Percentiles rank a stretch among this genome's conserved stretches.
Conservation (phyloP, 2,329 filamentous ascomycete species). For the Beauveria brongniartii region DNA sequence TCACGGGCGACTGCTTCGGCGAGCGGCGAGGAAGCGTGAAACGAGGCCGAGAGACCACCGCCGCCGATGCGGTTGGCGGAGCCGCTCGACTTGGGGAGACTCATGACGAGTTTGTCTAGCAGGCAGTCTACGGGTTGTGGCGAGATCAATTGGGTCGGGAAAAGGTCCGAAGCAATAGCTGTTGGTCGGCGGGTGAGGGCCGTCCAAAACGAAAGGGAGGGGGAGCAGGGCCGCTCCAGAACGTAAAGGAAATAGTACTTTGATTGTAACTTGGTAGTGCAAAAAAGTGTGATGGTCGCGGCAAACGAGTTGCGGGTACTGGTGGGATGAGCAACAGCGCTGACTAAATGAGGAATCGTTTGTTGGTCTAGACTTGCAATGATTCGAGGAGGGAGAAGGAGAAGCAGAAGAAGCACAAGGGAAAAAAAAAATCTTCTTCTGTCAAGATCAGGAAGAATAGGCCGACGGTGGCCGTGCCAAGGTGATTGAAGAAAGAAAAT, state of each 20-base stretch:
- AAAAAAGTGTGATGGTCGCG: background rate
- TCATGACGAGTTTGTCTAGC: background rate
- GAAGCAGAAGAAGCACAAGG: background rate
- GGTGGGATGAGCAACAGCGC: background rate
- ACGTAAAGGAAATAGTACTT: background rate
- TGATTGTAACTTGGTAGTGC: background rate
- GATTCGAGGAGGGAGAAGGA: background rate
- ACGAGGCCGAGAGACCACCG: constrained; percentile 36
- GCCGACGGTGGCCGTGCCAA: background rate
- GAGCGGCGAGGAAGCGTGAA: constrained; percentile 54
- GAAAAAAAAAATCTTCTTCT: background rate
- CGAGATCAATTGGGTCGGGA: background rate
- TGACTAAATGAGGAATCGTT: background rate
- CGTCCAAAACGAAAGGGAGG: background rate
- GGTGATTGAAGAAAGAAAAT: background rate
- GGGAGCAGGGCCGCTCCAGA: background rate
- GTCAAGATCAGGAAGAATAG: background rate
- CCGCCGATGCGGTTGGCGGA: constrained; percentile 11
- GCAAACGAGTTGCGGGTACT: no score
- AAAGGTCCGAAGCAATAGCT: background rate
- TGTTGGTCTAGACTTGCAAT: background rate
- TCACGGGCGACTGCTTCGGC: constrained; percentile 60
- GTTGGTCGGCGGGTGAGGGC: background rate
- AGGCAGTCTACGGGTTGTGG: background rate
- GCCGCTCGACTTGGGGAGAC: constrained; percentile 10